Conservation (phyloP, 177 flowering plant species). For the Tripterygium wilfordii region DNA sequence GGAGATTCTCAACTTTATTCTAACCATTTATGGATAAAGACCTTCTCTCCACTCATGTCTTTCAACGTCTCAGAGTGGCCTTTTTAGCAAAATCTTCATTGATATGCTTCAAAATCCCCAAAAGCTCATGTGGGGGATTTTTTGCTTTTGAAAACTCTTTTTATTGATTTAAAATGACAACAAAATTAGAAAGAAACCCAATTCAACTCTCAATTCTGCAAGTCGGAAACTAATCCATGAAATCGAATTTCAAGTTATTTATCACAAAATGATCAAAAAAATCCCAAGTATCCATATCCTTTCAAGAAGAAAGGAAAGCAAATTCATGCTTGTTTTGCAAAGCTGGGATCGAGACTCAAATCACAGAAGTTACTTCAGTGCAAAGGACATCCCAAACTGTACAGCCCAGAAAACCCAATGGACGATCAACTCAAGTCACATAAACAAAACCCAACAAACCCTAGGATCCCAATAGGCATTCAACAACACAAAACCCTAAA, state of each 20-base stretch:
- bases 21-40: not conserved
- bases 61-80: conserved; percentile 6
- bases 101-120: conserved; percentile 9
- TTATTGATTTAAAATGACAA: not conserved
- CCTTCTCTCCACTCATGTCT: not conserved
- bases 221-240: not conserved
- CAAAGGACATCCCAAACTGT: too few relatives aligned
- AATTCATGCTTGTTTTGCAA: too few relatives aligned
- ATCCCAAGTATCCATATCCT: too few relatives aligned
- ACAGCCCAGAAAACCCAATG: too few relatives aligned
- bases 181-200: conserved; percentile 5
- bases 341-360: too few relatives aligned
- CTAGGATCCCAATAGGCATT: too few relatives aligned
- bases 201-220: conserved; percentile 7
- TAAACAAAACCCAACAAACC: too few relatives aligned
- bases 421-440: too few relatives aligned
- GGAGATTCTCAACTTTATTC: conserved; percentile 11
- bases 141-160: not conserved
- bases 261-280: conserved; percentile 16
- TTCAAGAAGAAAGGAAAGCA: too few relatives aligned
- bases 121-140: too few relatives aligned
- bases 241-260: conserved; percentile 4
- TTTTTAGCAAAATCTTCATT: conserved; percentile 15
- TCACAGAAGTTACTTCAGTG: too few relatives aligned
- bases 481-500: too few relatives aligned